A percentile compares a stretch with the other conserved stretches of the same genome.
Evolutionary conservation across 2,329 filamentous ascomycete species (phyloP).

Genomic region (Fusarium humuli): DNA sequence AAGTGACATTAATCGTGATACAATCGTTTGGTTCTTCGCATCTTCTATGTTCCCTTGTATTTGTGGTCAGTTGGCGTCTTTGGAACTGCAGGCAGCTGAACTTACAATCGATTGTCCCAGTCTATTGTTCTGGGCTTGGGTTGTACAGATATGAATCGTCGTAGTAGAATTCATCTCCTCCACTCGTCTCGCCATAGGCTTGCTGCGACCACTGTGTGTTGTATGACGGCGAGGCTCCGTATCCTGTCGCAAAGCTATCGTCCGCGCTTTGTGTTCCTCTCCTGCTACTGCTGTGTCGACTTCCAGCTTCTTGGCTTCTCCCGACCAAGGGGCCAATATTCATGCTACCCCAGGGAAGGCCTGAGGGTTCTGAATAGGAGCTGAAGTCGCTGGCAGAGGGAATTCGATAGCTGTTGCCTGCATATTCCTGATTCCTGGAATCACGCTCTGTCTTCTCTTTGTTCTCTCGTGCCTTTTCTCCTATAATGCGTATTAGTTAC

Average conservation of each 20-base stretch:
- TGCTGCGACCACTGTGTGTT: conserved; percentile 45
- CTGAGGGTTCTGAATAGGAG: conserved; percentile 65
- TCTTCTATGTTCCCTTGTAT: conserved; percentile 9
- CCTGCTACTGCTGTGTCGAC: conserved; percentile 57
- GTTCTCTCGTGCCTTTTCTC: conserved; percentile 76
- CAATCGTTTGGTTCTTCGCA: conserved; percentile 6
- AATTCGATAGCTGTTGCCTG: conserved; percentile 72
- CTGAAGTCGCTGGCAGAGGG: conserved; percentile 68
- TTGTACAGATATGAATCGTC: conserved; percentile 51
- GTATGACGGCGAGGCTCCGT: conserved; percentile 43
- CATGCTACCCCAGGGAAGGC: conserved; percentile 78
- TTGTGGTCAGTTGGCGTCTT: not conserved
- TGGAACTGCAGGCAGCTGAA: not conserved
- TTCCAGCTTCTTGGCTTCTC: conserved; percentile 62
- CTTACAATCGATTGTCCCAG: conserved; percentile 25
- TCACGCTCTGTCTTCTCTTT: conserved; percentile 75
- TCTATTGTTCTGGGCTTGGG: conserved; percentile 33
- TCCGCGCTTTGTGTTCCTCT: conserved; percentile 53
- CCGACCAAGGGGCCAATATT: conserved; percentile 68
- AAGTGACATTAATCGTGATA: conserved; percentile 38
- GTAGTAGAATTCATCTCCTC: conserved; percentile 50
- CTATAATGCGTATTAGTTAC: conserved; percentile 53
- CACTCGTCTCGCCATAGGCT: conserved; percentile 49
- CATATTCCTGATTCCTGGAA: conserved; percentile 70
- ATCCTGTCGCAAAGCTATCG: conserved; percentile 50